These are phyloP conservation scores for Biancaea sappan DNA, from an alignment of 306 rosid species.

Conservation along the genomic window DNA sequence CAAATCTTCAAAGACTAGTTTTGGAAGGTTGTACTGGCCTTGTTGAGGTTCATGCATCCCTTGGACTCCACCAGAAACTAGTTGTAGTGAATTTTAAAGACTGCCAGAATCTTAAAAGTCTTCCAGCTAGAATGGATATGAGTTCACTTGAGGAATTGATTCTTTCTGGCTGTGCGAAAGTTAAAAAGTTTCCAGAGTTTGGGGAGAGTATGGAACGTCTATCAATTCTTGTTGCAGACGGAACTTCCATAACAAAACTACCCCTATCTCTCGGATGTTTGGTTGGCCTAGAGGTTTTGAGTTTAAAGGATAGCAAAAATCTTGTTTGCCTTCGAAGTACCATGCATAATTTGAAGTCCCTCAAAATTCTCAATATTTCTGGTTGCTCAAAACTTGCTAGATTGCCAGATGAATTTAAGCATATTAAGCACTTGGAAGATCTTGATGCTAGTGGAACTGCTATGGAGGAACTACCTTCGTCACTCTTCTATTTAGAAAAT, in stretches of 20 bases:
- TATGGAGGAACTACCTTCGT: neutral
- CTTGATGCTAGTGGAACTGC: conserved; percentile 5
- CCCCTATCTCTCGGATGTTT: neutral
- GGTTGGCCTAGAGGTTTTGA: neutral
- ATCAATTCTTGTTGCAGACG: neutral
- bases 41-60: neutral
- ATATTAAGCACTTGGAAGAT: neutral
- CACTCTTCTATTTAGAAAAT: neutral
- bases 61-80: neutral
- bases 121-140: neutral
- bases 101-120: neutral
- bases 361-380: neutral
- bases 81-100: neutral
- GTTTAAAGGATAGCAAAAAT: neutral
- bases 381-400: conserved; percentile 3
- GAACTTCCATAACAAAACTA: conserved; percentile 2
- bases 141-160: neutral
- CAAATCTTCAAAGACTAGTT: neutral
- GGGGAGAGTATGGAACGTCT: neutral
- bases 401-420: neutral
- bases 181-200: neutral
- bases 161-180: conserved; percentile 16
- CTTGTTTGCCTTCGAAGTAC: neutral
- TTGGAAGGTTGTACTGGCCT: conserved; percentile 13
- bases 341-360: neutral